Base-by-base conservation (phyloP, 306 rosid genomes). In the Trifolium pratense region DNA sequence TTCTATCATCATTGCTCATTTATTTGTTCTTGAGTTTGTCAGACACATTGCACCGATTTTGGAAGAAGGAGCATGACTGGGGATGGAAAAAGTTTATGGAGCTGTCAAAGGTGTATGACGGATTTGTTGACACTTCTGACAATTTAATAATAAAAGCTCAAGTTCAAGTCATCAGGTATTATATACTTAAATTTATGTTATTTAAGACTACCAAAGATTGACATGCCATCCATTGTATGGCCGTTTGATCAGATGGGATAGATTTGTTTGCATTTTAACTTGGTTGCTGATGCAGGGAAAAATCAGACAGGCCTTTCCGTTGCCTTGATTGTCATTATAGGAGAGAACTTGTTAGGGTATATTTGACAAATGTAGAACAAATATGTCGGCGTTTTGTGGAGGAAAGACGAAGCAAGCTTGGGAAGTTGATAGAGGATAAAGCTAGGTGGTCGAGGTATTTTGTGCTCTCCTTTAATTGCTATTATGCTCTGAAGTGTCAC, bases 11-110 rank as follows among this genome's bases (percentile, higher is more conserved):
- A 20, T 12, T 74, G 43, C 75, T 79, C 51, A 81, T 26, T 36
- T 36, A 53, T 31, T 43, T 68, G 73, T 23, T 45, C 78, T 70
- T 69, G 82, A 68, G 20, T 62, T 83, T 81, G 77, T 76, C 87
- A 95, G 99, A 95, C 83, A 95, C 99, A 16, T 85, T 95, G 74
- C 99, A 95, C 82, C 96, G 99, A 26, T 95, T 95, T 80, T 95
- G 99, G 97, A 95, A 95, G 93, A 95, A 95, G 86, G 99, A 95
- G 82, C 99, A 95, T 74, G 99, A 95, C 79, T 95, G 99, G 99
- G 99, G 99, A 61, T 95, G 99, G 99, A 95, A 95, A 76, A 95
- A 95, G 79, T 95, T 95, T 76, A 95, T 92, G 99, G 99, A 95
- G 88, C 88, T 90, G 68, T 86, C 99, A 15, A 92, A 95, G 89